Percentiles rank a stretch among this genome's conserved stretches.
phyloP scores from a whole-genome alignment of 2,329 filamentous ascomycete species.

The Xylaria sp. region DNA sequence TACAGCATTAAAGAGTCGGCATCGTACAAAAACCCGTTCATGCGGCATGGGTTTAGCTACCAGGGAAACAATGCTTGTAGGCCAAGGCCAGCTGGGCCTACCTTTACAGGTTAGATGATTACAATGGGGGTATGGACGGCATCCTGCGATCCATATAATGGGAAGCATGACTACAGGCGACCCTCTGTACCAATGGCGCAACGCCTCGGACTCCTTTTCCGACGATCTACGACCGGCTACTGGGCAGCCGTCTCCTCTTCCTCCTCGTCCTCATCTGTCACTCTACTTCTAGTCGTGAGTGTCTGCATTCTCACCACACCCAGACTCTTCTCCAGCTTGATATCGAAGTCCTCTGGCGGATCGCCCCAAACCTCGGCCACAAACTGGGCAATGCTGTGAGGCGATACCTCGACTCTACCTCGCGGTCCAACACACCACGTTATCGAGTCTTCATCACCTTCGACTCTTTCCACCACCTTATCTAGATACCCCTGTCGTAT shows the following conservation, averaged over 20 bases:
- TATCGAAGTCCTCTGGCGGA: constrained; percentile 49
- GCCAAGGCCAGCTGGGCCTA: not conserved
- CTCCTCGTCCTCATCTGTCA: constrained; percentile 15
- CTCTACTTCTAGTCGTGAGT: constrained; percentile 8
- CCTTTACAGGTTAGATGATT: not conserved
- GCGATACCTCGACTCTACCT: constrained; percentile 77
- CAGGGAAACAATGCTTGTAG: not conserved
- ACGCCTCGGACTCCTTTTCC: not conserved
- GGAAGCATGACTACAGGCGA: not conserved
- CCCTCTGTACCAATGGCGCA: not conserved
- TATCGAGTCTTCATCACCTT: constrained; percentile 66
- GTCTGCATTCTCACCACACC: constrained; percentile 39
- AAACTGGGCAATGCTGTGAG: constrained; percentile 67
- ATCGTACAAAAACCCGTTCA: not conserved
- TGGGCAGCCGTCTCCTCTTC: constrained; percentile 13
- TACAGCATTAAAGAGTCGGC: too few relatives aligned
- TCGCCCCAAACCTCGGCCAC: constrained; percentile 57
- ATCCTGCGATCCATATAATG: not conserved
- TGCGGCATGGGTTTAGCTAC: not conserved
- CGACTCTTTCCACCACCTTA: constrained; percentile 59
- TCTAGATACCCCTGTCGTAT: constrained; percentile 79
- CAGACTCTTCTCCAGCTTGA: constrained; percentile 56
- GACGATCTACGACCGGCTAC: not conserved
- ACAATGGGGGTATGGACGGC: not conserved
- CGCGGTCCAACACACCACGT: constrained; percentile 82